These are phyloP conservation scores for Fennellomyces sp. DNA, from an alignment of 371 early-diverging fungal genomes.

Conservation along the genomic window DNA sequence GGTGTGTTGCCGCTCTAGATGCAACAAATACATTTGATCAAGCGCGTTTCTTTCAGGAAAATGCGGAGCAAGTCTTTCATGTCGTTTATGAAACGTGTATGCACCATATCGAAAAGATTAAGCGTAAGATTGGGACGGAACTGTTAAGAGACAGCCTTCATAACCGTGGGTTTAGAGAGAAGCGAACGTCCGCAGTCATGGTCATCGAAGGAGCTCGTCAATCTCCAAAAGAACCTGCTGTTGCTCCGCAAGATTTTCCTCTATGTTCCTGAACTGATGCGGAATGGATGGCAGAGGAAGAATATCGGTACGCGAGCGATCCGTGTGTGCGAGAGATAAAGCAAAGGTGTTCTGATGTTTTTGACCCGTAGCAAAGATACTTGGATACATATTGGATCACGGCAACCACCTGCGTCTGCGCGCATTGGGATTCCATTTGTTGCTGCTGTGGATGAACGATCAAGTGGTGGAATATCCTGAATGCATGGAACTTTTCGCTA, in stretches of 20 bases:
- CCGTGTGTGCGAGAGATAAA: background rate
- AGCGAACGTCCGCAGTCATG: constrained; percentile 54
- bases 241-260: constrained; percentile 72
- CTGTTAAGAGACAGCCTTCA: too few relatives aligned
- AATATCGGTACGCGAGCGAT: constrained; percentile 52
- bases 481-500: constrained; percentile 64
- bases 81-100: constrained; percentile 72
- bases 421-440: constrained; percentile 72
- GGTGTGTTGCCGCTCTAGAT: constrained; percentile 49
- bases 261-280: constrained; percentile 69
- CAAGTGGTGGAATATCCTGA: constrained; percentile 66
- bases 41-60: constrained; percentile 77
- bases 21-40: constrained; percentile 75
- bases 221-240: constrained; percentile 64
- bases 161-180: constrained; percentile 36
- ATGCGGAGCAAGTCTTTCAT: constrained; percentile 72
- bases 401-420: constrained; percentile 75
- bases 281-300: constrained; percentile 73
- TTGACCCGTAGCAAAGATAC: constrained; percentile 42
- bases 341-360: background rate
- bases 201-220: constrained; percentile 67
- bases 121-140: too few relatives aligned
- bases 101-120: constrained; percentile 76
- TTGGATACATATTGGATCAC: constrained; percentile 57
- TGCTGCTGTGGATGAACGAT: constrained; percentile 75